Evolutionary conservation across 306 rosid species (phyloP).

Genomic region (Pueraria montana): DNA sequence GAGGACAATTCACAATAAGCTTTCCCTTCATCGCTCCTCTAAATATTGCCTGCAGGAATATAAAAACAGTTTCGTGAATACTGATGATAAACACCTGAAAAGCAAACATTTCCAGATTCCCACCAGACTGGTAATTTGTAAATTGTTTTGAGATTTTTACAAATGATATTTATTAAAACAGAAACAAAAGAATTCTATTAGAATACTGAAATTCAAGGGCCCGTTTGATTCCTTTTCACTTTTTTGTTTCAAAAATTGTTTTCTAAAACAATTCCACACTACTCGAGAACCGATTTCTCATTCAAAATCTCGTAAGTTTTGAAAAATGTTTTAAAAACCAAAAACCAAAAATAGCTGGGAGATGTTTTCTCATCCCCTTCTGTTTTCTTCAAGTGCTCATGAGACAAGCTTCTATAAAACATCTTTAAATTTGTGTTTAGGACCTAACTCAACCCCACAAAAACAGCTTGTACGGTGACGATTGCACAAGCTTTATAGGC

Average conservation of each 20-base stretch:
- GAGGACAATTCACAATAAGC: slow-evolving; percentile 80
- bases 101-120: slow-evolving; percentile 11
- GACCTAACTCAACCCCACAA: not conserved
- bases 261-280: not conserved
- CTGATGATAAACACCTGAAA: not conserved
- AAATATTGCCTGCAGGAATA: slow-evolving; percentile 70
- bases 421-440: not conserved
- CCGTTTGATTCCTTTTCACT: not conserved
- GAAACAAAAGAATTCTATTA: not conserved
- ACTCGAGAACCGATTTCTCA: not conserved
- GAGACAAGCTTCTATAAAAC: not conserved
- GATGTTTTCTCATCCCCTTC: not conserved
- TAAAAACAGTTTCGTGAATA: slow-evolving; percentile 36
- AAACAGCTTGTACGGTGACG: not conserved
- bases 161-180: not conserved
- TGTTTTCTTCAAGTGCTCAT: not conserved
- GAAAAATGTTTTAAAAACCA: not conserved
- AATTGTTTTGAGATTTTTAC: not conserved
- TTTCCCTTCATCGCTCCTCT: slow-evolving; percentile 94
- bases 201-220: not conserved
- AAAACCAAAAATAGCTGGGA: not conserved
- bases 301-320: not conserved
- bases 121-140: not conserved
- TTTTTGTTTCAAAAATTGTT: not conserved
- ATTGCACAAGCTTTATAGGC: not conserved